Evolutionary conservation across 1,139 yeast species (phyloP), one percentile per base, ranked within the genome.

Genomic region (Yamadazyma mexicana): DNA sequence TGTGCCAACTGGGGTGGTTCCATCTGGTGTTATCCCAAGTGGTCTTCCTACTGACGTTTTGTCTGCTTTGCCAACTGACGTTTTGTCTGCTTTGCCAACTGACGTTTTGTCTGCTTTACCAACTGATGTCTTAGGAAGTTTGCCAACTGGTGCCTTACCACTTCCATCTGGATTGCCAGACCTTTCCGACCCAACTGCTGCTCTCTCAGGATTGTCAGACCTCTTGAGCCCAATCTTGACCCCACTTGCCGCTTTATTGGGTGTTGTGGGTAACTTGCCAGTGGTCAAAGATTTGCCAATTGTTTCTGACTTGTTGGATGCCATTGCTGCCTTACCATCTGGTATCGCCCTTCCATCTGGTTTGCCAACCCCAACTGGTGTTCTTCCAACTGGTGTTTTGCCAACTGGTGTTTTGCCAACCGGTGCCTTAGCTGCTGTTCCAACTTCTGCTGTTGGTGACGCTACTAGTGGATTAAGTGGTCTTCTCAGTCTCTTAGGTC

Each of bases 201-300:
- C 28, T 14, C 29, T 37, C 17, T 25, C 33, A 22, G 41, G 23
- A 15, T 37, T 47, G 32, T 24, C 37, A 24, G 31, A 23, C 10
- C 18, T 43, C 11, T 38, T 46, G 20, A 34, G 31, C 16, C 37
- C 39, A 24, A 25, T 41, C 25, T 36, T 42, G 17, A n/a, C 30
- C 27, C 37, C 38, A 20, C 30, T 46, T 34, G 32, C 43, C n/a
- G n/a, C 23, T 10, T 37, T 47, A 20, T 39, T 41, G n/a, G 38
- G 33, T 15, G n/a, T 24, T 26, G 24, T 43, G 9, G 37, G 38
- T 18, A 31, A 26, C 16, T 40, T 46, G 29, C 51, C 51, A 39
- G 32, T 44, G 16, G 32, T 44, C 27, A 34, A 37, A 16, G 40
- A 39, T 26, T 46, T 47, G 32, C 49, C 49, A 38, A 29, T 41